These are phyloP conservation scores for Lomentospora prolificans DNA, from an alignment of 2,329 filamentous ascomycete genomes.

Conservation along the genomic window DNA sequence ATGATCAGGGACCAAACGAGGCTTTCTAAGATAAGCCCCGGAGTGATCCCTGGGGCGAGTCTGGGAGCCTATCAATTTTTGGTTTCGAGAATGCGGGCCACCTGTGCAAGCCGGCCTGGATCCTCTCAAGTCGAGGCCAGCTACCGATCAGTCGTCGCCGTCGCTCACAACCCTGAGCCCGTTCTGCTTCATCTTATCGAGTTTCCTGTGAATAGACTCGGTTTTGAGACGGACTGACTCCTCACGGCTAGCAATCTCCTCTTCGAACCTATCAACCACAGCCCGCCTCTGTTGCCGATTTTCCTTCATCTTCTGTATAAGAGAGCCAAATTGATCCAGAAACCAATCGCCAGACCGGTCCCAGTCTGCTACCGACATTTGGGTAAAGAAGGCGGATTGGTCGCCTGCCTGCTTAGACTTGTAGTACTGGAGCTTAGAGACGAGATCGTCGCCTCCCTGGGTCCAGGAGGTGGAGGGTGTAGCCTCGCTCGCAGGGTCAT, in stretches of 20 bases:
- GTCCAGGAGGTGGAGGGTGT: conserved; percentile 22
- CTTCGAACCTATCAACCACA: conserved; percentile 41
- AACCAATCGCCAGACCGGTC: conserved; percentile 53
- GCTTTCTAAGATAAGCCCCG: no score
- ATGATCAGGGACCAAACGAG: no score
- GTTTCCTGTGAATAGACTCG: conserved; percentile 44
- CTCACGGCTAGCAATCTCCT: conserved; percentile 44
- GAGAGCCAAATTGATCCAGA: conserved; percentile 38
- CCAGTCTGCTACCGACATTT: conserved; percentile 47
- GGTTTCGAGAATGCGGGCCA: no score
- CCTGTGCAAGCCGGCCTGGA: no score
- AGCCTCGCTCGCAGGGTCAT: conserved; percentile 39
- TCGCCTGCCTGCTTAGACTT: conserved; percentile 33
- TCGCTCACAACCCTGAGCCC: conserved; percentile 46
- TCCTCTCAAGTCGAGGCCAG: no score
- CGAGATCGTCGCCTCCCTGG: conserved; percentile 29
- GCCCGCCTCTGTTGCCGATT: conserved; percentile 39
- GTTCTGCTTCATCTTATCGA: conserved; percentile 45
- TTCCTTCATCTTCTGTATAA: conserved; percentile 38
- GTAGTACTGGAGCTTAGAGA: conserved; percentile 40
- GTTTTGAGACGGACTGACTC: conserved; percentile 42
- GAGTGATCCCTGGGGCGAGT: no score
- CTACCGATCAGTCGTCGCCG: conserved; percentile 8
- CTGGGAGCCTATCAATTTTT: no score
- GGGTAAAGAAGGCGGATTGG: conserved; percentile 40